Evolutionary conservation across 306 rosid species (phyloP), one percentile per base, ranked within the genome.

Genomic region (Inga laurina): DNA sequence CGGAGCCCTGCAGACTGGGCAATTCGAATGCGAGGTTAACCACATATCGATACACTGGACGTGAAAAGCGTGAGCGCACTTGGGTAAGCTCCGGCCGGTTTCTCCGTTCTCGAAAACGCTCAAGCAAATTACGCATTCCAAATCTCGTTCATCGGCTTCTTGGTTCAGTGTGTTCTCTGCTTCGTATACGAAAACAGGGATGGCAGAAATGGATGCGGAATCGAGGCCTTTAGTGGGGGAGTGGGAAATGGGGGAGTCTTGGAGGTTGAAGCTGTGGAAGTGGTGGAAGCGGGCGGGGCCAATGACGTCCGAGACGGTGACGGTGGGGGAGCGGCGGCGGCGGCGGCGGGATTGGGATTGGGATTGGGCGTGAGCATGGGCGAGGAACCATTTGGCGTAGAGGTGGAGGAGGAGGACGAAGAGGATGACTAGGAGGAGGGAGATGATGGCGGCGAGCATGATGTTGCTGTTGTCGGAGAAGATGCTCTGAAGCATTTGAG

Each of bases 351-450:
- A 27, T 27, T 27, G 30, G 3, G 85, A 75, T 2, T 74, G 86
- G 4, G 89, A 82, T 24, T 83, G 91, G 7, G 82, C 78, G 15
- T 86, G 88, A 45, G 95, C 81, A 4, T 87, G 98, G 44, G 93
- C 87, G 1, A 92, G 68, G 91, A 97, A 92, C 92, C 97, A 92
- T 43, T 90, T 90, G 37, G 99, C 99, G 82, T 92, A 97, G 78
- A 93, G 82, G 57, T 97, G 99, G 79, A 97, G 99, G 32, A 97
- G 85, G 19, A 97, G 88, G 68, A 97, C 99, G 84, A 97, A 97
- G 90, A 97, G 95, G 64, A 97, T 87, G 45, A 94, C 98, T 4
- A 94, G 82, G 21, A 97, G 91, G 30, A 97, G 83, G 12, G 97
- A 92, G 74, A 97, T 84, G 8, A 97, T 73, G 44, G 99, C 99